Evolutionary conservation across 2,329 filamentous ascomycete genomes (phyloP).

Genomic region (Aspergillus brunneoviolaceus): DNA sequence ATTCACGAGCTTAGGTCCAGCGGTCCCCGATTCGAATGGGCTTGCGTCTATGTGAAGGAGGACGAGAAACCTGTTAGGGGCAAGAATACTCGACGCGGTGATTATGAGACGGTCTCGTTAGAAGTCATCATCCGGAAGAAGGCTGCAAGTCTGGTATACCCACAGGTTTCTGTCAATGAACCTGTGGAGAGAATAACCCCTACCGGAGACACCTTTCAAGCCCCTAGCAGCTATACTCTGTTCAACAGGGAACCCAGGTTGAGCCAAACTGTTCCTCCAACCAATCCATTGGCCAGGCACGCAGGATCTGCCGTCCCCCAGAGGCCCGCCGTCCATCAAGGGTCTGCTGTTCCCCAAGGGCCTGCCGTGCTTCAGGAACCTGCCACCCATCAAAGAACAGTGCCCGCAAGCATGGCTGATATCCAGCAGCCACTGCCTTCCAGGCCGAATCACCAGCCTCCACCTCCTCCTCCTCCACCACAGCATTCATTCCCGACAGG

Average conservation of each 20-base stretch:
- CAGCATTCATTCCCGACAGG: constrained; percentile 4
- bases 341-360: constrained; percentile 1
- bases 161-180: constrained; percentile 9
- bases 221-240: not conserved
- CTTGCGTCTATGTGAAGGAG: constrained; percentile 38
- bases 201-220: constrained; percentile 11
- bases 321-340: not conserved
- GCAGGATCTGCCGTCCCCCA: constrained; percentile 1
- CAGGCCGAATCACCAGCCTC: constrained; percentile 12
- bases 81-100: constrained; percentile 26
- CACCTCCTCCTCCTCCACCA: constrained; percentile 7
- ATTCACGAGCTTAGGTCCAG: constrained; percentile 32
- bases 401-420: constrained; percentile 8
- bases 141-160: constrained; percentile 20
- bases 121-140: constrained; percentile 36
- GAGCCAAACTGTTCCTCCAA: not conserved
- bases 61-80: constrained; percentile 28
- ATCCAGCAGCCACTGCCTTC: constrained; percentile 13
- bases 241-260: not conserved
- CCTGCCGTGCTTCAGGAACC: not conserved
- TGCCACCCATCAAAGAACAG: constrained; percentile 5
- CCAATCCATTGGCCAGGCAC: not conserved
- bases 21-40: constrained; percentile 37
- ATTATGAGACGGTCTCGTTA: constrained; percentile 35
- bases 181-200: constrained; percentile 20